phyloP scores from a whole-genome alignment of 768 basidiomycete species.

The Russula brevipes region DNA sequence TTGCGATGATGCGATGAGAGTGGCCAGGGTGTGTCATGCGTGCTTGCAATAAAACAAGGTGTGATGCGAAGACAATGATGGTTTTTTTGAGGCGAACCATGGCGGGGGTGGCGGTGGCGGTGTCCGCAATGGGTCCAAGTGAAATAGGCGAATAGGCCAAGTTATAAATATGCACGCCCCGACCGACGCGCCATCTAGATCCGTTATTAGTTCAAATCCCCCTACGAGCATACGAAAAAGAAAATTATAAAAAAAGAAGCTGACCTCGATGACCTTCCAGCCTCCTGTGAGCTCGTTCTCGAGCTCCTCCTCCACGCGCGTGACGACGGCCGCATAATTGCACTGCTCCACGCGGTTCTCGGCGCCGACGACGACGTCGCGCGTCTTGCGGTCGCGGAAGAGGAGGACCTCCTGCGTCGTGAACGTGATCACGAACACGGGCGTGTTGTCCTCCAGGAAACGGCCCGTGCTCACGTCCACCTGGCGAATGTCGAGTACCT shows the following conservation, averaged over 20 bases:
- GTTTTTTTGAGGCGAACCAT: not conserved
- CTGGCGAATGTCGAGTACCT: conserved; percentile 93
- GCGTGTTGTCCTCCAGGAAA: conserved; percentile 83
- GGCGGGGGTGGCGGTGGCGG: not conserved
- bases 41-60: conserved; percentile 14
- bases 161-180: conserved; percentile 45
- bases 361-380: conserved; percentile 82
- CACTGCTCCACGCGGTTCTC: conserved; percentile 92
- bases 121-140: not conserved
- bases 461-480: conserved; percentile 91
- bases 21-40: not conserved
- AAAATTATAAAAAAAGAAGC: conserved; percentile 26
- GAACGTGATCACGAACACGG: conserved; percentile 89
- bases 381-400: conserved; percentile 85
- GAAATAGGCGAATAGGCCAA: not conserved
- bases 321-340: conserved; percentile 87
- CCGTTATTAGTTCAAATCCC: conserved; percentile 5
- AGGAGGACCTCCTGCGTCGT: conserved; percentile 89
- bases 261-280: conserved; percentile 96
- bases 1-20: conserved; percentile 3
- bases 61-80: conserved; percentile 7
- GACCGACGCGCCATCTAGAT: conserved; percentile 49
- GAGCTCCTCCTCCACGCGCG: conserved; percentile 81
- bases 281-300: conserved; percentile 92
- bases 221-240: not conserved